Percentiles rank a stretch among this genome's conserved stretches.
Conservation (phyloP, 768 basidiomycete genomes). For the Lyophyllum shimeji region DNA sequence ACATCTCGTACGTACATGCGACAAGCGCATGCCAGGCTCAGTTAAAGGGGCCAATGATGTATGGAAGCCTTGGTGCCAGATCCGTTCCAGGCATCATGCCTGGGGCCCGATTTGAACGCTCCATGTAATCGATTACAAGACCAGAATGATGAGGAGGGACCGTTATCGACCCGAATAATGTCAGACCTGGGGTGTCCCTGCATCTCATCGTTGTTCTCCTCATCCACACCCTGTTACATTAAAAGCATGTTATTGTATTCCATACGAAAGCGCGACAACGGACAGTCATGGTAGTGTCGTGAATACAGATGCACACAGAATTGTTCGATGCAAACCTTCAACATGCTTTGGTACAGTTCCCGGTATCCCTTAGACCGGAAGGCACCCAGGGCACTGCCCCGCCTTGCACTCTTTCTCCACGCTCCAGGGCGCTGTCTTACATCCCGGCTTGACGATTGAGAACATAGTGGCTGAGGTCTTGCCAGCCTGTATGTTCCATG, state of each 20-base stretch:
- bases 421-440: constrained; percentile 21
- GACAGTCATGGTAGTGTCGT: constrained; percentile 18
- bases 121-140: not conserved
- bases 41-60: not conserved
- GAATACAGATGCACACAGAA: constrained; percentile 23
- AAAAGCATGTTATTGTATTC: constrained; percentile 18
- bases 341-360: not conserved
- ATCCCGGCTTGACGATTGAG: constrained; percentile 74
- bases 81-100: not conserved
- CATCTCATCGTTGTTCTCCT: not conserved
- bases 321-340: constrained; percentile 7
- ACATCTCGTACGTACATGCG: constrained; percentile 5
- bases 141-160: not conserved
- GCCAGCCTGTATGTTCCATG: constrained; percentile 56
- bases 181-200: not conserved
- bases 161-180: constrained; percentile 2
- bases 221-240: constrained; percentile 1
- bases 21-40: constrained; percentile 4
- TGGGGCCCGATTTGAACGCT: not conserved
- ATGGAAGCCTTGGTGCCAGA: constrained; percentile 7
- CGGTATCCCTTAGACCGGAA: not conserved
- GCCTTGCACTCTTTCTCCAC: not conserved
- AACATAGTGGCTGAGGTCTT: constrained; percentile 75
- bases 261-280: constrained; percentile 22
- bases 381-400: constrained; percentile 10